phyloP scores from a whole-genome alignment of 495 filamentous ascomycete species.

The Penicillium steckii region DNA sequence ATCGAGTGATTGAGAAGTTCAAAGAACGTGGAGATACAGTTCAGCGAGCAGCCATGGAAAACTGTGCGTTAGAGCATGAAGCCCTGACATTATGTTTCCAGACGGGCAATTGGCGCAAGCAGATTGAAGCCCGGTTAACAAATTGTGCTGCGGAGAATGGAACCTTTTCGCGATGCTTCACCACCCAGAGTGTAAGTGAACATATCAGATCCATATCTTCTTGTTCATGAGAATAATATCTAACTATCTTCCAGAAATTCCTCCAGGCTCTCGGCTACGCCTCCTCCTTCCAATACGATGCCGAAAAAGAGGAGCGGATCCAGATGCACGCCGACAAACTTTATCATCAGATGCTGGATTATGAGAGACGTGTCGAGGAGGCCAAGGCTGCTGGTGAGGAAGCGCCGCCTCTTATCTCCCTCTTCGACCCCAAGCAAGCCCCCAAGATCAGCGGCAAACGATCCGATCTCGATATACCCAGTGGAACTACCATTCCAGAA shows the following conservation, averaged over 20 bases:
- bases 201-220: not conserved
- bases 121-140: constrained; percentile 53
- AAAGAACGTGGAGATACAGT: constrained; percentile 79
- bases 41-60: constrained; percentile 82
- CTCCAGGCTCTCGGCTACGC: constrained; percentile 91
- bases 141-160: constrained; percentile 73
- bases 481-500: constrained; percentile 33
- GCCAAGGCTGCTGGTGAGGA: constrained; percentile 61
- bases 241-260: constrained; percentile 61
- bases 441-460: constrained; percentile 2
- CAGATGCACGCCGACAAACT: constrained; percentile 93
- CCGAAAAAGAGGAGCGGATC: constrained; percentile 78
- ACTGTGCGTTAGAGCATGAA: constrained; percentile 83
- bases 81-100: constrained; percentile 74
- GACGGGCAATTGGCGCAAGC: constrained; percentile 53
- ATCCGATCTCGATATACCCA: constrained; percentile 31
- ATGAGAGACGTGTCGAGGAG: constrained; percentile 65
- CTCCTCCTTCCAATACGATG: constrained; percentile 56
- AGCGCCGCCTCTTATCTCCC: constrained; percentile 37
- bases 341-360: constrained; percentile 79
- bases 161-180: constrained; percentile 76
- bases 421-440: constrained; percentile 38
- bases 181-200: constrained; percentile 68
- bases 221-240: constrained; percentile 2
- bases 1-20: constrained; percentile 77